phyloP scores from a whole-genome alignment of 371 early-diverging fungal genomes.

The Gilbertella persicaria region DNA sequence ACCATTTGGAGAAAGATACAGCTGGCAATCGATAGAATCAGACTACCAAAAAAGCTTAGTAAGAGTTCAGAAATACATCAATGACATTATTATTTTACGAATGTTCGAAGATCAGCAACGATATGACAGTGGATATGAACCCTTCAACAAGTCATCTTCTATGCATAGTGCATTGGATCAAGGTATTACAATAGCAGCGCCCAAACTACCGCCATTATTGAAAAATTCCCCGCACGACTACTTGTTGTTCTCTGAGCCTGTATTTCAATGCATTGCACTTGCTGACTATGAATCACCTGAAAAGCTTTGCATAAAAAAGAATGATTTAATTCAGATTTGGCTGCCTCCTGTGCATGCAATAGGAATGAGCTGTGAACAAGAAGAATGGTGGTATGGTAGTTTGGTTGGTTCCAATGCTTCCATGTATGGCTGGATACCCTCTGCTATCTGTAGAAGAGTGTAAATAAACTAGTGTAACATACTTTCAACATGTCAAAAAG shows the following conservation, averaged over 20 bases:
- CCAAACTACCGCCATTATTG: too few species aligned
- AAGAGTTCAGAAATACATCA: too few species aligned
- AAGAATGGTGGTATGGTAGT: slow-evolving; percentile 28
- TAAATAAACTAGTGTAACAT: too few species aligned
- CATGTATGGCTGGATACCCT: slow-evolving; percentile 15
- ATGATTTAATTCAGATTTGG: slow-evolving; percentile 25
- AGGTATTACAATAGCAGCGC: too few species aligned
- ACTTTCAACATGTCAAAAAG: too few species aligned
- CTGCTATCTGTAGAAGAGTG: slow-evolving; percentile 8
- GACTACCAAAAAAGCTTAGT: too few species aligned
- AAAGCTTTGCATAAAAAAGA: slow-evolving; percentile 13
- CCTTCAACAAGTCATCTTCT: too few species aligned
- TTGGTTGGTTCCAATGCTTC: not conserved
- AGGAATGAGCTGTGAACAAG: slow-evolving; percentile 2
- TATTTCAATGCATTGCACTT: slow-evolving; percentile 14
- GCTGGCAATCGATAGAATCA: slow-evolving; percentile 1
- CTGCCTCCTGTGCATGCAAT: slow-evolving; percentile 1
- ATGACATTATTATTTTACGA: too few species aligned
- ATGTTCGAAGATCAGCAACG: too few species aligned
- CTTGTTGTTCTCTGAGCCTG: slow-evolving; percentile 17
- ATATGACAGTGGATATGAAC: too few species aligned
- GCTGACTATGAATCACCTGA: slow-evolving; percentile 21
- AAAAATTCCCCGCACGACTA: too few species aligned
- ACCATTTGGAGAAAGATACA: slow-evolving; percentile 3
- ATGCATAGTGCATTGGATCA: too few species aligned